A percentile compares a stretch with the other conserved stretches of the same genome.
Evolutionary conservation across 805 yeast species (phyloP).

Genomic region (Starmerella stigmatis): DNA sequence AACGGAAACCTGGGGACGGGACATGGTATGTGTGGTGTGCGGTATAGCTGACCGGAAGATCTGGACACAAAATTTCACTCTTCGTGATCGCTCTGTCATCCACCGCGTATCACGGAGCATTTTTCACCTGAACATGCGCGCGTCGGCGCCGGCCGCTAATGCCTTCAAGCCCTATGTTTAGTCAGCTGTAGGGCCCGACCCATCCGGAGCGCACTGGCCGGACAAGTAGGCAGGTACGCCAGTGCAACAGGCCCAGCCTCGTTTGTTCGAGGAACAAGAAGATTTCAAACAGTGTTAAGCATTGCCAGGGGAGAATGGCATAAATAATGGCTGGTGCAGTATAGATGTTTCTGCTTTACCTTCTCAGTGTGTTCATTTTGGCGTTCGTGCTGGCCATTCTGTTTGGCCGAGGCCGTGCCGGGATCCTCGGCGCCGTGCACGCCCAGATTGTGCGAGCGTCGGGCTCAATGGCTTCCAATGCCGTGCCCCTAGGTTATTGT

Average conservation of each 20-base stretch:
- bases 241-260: too few species aligned
- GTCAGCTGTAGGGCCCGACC: background rate
- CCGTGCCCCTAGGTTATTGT: constrained; percentile 22
- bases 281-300: too few species aligned
- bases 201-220: too few species aligned
- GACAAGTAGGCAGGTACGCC: too few species aligned
- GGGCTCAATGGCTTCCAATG: constrained; percentile 16
- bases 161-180: constrained; percentile 6
- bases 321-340: too few species aligned
- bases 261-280: too few species aligned
- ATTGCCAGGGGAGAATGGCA: too few species aligned
- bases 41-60: too few species aligned
- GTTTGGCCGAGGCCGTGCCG: constrained; percentile 5
- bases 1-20: constrained; percentile 97
- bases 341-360: background rate
- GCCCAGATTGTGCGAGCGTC: constrained; percentile 7
- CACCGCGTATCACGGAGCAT: background rate
- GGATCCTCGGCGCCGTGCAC: background rate
- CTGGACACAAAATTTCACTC: background rate
- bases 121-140: background rate
- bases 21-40: constrained; percentile 21
- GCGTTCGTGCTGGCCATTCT: constrained; percentile 5
- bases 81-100: constrained; percentile 1
- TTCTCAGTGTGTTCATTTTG: constrained; percentile 2
- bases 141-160: background rate